Percentiles rank a stretch among this genome's conserved stretches.
Conservation (phyloP, 2,329 filamentous ascomycete species). For the Gnomoniopsis sp. region DNA sequence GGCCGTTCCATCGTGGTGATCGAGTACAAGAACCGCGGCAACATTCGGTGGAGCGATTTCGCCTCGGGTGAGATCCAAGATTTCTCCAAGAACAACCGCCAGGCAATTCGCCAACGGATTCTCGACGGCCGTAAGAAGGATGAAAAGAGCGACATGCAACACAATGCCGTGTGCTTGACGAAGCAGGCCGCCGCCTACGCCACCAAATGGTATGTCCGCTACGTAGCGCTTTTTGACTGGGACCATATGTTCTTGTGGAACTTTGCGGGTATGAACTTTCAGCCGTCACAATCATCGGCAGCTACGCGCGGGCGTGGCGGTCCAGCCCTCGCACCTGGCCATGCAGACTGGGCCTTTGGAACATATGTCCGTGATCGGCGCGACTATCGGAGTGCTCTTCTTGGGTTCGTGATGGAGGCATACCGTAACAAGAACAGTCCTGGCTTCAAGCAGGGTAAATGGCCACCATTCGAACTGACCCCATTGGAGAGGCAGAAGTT, state of each 20-base stretch:
- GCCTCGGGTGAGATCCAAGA: background rate
- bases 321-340: background rate
- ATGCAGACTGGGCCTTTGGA: background rate
- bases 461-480: background rate
- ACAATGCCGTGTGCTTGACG: background rate
- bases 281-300: too few relatives aligned
- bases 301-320: too few relatives aligned
- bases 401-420: background rate
- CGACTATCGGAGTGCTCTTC: background rate
- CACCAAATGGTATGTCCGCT: background rate
- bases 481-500: background rate
- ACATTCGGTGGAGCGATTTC: background rate
- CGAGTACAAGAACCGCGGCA: background rate
- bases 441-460: background rate
- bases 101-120: background rate
- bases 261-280: background rate
- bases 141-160: background rate
- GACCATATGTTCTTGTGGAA: background rate
- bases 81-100: background rate
- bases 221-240: background rate
- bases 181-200: background rate
- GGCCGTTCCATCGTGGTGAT: background rate
- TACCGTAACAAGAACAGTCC: background rate
- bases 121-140: background rate
- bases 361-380: background rate